Evolutionary conservation across 2,329 filamentous ascomycete genomes (phyloP).

Genomic region (Peltaster fructicola): DNA sequence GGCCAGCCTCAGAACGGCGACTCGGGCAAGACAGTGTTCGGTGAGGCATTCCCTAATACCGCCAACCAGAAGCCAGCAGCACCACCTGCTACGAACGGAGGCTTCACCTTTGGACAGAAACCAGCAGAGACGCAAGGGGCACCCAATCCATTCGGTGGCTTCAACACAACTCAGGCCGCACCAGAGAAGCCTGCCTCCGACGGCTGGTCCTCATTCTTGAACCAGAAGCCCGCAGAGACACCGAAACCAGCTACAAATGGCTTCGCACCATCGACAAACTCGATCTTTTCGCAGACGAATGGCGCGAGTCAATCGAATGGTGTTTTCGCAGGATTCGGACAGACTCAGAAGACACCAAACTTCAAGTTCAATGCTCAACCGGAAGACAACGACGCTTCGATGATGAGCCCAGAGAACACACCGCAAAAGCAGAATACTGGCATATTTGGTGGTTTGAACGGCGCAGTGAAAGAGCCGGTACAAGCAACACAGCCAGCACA

Average conservation of each 20-base stretch:
- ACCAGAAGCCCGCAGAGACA: slow-evolving; percentile 3
- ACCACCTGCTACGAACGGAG: slow-evolving; percentile 1
- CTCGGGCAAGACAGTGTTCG: slow-evolving; percentile 1
- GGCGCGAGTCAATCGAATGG: slow-evolving; percentile 1
- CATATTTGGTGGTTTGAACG: slow-evolving; percentile 3
- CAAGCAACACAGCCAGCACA: slow-evolving; percentile 3
- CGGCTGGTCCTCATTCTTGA: slow-evolving; percentile 2
- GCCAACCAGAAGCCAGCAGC: slow-evolving; percentile 1
- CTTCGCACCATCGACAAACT: slow-evolving; percentile 3
- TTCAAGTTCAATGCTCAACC: too few relatives aligned
- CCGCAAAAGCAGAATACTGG: slow-evolving; percentile 11
- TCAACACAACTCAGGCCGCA: slow-evolving; percentile 3
- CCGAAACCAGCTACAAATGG: slow-evolving; percentile 4
- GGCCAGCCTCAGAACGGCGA: slow-evolving; percentile 1
- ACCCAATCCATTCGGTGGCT: slow-evolving; percentile 3
- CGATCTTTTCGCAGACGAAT: slow-evolving; percentile 1
- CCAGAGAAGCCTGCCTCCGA: slow-evolving; percentile 1
- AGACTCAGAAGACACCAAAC: slow-evolving; percentile 2
- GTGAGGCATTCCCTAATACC: slow-evolving; percentile 3
- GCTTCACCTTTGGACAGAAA: slow-evolving; percentile 4
- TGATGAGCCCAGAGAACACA: slow-evolving; percentile 11
- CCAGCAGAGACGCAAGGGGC: slow-evolving; percentile 2
- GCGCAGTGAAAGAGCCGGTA: background rate
- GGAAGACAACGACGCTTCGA: slow-evolving; percentile 11
- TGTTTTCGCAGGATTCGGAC: slow-evolving; percentile 2